Percentiles rank a stretch among this genome's conserved stretches.
Conservation (phyloP, 2,329 filamentous ascomycete species). For the Thermothelomyces thermophilus region DNA sequence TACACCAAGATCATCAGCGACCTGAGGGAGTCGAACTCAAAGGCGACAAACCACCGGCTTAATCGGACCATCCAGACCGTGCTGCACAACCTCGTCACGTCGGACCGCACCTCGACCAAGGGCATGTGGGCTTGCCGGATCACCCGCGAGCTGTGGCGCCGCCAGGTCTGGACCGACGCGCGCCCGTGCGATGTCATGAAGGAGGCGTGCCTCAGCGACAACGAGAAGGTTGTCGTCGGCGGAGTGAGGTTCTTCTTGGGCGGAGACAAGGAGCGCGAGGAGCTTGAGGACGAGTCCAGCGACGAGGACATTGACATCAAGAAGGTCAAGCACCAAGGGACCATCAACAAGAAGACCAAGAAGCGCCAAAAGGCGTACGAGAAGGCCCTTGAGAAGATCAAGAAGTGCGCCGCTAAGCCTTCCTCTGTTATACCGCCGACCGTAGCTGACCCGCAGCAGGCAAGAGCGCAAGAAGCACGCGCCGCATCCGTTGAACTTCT, state of each 20-base stretch:
- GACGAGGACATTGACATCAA: slow-evolving; percentile 77
- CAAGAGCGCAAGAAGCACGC: slow-evolving; percentile 82
- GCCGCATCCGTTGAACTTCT: slow-evolving; percentile 89
- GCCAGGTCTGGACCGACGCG: slow-evolving; percentile 91
- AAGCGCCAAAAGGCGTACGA: slow-evolving; percentile 76
- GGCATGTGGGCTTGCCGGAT: slow-evolving; percentile 95
- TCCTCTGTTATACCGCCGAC: too few relatives aligned
- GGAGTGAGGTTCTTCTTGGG: slow-evolving; percentile 93
- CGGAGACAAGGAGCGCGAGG: slow-evolving; percentile 91
- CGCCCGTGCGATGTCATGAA: slow-evolving; percentile 98
- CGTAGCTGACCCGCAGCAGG: slow-evolving; percentile 31
- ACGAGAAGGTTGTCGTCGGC: slow-evolving; percentile 84
- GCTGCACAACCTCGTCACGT: slow-evolving; percentile 83
- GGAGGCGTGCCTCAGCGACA: slow-evolving; percentile 79
- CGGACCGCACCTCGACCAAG: slow-evolving; percentile 76
- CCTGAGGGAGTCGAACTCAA: slow-evolving; percentile 78
- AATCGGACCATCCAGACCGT: slow-evolving; percentile 92
- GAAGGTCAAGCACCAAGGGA: slow-evolving; percentile 74
- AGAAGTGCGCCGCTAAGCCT: slow-evolving; percentile 32
- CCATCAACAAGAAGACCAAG: slow-evolving; percentile 94
- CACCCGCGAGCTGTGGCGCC: slow-evolving; percentile 91
- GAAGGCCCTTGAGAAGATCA: slow-evolving; percentile 75
- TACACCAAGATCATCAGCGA: slow-evolving; percentile 88
- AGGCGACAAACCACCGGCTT: slow-evolving; percentile 81
- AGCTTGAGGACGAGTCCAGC: slow-evolving; percentile 81